Evolutionary conservation across 305 asterid species (phyloP), one percentile per base, ranked within the genome.

Genomic region (Rubia balearica): DNA sequence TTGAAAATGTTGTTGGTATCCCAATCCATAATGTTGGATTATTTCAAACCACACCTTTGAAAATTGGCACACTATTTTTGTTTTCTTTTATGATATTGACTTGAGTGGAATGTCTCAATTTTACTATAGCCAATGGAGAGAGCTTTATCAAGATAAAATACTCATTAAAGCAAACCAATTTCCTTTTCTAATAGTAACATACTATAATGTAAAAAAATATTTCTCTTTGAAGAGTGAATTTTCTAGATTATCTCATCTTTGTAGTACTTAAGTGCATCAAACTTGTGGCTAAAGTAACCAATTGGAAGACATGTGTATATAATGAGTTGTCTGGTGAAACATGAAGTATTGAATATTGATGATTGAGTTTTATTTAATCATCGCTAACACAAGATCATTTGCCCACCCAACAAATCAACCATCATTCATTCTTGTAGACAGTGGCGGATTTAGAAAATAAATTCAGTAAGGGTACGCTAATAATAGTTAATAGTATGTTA

Each of bases 241-340:
- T 63, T 64, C 17, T 40, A 38, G 57, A 22, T 53, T 53, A 65
- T 72, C 76, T 65, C 16, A 19, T 51, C 6, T 33, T 53, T 19
- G 33, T 53, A 8, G 38, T 65, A 65, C 71, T 65, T 65, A 67
- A 73, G 61, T 57, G 22, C 72, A 27, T 56, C 21, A 73, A 56
- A 45, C 72, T 73, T 73, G 33, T n/a, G 38, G 55, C 67, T 55
- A 38, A 73, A 73, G 72, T 36, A 55, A 65, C 30, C 60, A 53
- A 17, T 60, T 22, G 8, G n/a, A 60, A 60, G 38, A 24, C 3
- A 30, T 30, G 0, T 56, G 40, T 61, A 27, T 61, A 24, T 61
- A 61, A 61, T 61, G 65, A 30, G 51, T 2, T n/a, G 59, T 36
- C 22, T 36, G 42, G 36, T 53, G 55, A 67, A 46, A 27, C 46